These are phyloP conservation scores for Candida schatavii DNA, from an alignment of 805 yeast species.

Conservation along the genomic window DNA sequence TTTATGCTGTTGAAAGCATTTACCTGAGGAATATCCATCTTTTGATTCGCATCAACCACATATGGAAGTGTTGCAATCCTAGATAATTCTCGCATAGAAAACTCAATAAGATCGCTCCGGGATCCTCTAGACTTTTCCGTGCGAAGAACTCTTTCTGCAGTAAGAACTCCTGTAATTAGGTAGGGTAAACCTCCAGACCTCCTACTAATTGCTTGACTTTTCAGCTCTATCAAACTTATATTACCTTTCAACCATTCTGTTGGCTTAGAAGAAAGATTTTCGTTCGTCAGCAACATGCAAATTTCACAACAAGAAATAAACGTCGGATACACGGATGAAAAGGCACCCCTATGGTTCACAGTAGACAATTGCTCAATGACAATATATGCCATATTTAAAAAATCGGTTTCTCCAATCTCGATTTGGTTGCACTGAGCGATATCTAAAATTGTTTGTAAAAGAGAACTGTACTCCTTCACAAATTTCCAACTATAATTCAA, in stretches of 20 bases:
- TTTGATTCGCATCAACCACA: constrained; percentile 43
- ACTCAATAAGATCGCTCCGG: constrained; percentile 31
- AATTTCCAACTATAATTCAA: constrained; percentile 80
- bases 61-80: constrained; percentile 54
- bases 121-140: constrained; percentile 20
- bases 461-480: constrained; percentile 65
- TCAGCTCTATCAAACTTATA: constrained; percentile 48
- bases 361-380: constrained; percentile 65
- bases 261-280: constrained; percentile 39
- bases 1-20: constrained; percentile 88
- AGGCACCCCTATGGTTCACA: constrained; percentile 88
- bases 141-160: constrained; percentile 36
- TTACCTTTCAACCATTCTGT: constrained; percentile 59
- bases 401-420: constrained; percentile 18
- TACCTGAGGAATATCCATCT: constrained; percentile 82
- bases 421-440: constrained; percentile 8
- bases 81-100: constrained; percentile 52
- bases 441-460: constrained; percentile 47
- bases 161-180: constrained; percentile 70
- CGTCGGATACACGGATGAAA: constrained; percentile 82
- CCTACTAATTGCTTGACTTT: constrained; percentile 73
- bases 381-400: constrained; percentile 48
- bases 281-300: constrained; percentile 37
- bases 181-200: constrained; percentile 92
- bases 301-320: constrained; percentile 62